Evolutionary conservation across 352 stramenopile genomes (phyloP), one percentile per base, ranked within the genome.

Genomic region (Phytopythium vexans): DNA sequence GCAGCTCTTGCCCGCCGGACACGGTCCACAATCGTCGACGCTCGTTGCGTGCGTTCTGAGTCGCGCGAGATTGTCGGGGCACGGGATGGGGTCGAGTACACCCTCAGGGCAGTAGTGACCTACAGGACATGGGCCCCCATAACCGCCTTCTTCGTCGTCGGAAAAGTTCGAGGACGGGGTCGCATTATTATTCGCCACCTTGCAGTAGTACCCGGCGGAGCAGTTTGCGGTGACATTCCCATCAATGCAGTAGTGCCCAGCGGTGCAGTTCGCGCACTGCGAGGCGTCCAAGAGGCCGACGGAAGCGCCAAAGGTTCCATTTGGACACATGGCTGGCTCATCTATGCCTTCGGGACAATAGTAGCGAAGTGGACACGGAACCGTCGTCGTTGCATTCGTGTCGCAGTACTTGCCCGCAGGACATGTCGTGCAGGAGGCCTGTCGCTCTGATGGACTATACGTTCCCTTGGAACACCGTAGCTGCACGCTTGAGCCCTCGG

Each of bases 1-100:
- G 43, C 93, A 98, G 40, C 77, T 96, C 61, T 84, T 94, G 5
- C 92, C 92, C 11, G 80, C 77, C n/a, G 84, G 76, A 60, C 92
- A 98, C 6, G 65, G 65, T 0, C 70, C 80, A 38, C 84, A 92
- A 49, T 92, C 80, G n/a, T 74, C 70, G 12, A 83, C 33, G 12
- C 66, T 74, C 33, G 70, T 62, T 0, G 70, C 79, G n/a, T 80
- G 63, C 0, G 62, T 77, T 41, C 85, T 64, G 1, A 90, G 45
- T 0, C 77, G 64, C 38, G 83, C 82, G 3, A 72, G 77, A 6
- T 70, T 75, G 27, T 72, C 83, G 8, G 76, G 76, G 21, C 80
- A 96, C 0, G 85, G 72, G 41, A 86, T 65, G 8, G 84, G 84
- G 54, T 89, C 72, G n/a, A 84, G 43, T 6, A 78, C 74, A 7